A percentile compares a stretch with the other conserved stretches of the same genome.
Evolutionary conservation across 352 stramenopile species (phyloP).

Genomic region (Pythium biforme): DNA sequence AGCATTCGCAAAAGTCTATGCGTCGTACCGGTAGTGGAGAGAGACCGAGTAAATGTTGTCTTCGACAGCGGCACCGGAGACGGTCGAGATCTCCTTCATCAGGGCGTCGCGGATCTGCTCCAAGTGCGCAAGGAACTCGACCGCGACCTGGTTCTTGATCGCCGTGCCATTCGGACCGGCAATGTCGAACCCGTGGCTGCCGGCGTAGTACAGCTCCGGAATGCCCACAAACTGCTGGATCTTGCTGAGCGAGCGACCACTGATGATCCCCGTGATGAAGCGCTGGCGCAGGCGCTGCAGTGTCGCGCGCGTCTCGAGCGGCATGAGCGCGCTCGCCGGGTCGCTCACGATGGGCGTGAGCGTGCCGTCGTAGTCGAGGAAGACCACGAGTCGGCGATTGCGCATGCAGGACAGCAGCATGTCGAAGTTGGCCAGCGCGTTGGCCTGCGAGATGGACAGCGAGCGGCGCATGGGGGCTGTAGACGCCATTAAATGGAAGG

Average conservation of each 20-base stretch:
- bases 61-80: conserved; percentile 76
- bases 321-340: conserved; percentile 67
- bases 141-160: conserved; percentile 85
- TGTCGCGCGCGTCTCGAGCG: conserved; percentile 61
- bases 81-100: conserved; percentile 35
- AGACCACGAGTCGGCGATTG: conserved; percentile 71
- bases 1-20: neutral
- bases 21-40: conserved; percentile 86
- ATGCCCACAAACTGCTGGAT: conserved; percentile 89
- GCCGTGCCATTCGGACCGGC: conserved; percentile 65
- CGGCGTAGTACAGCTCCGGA: conserved; percentile 87
- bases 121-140: conserved; percentile 71
- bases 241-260: conserved; percentile 81
- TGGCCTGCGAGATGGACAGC: conserved; percentile 71
- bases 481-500: no score
- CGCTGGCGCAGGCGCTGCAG: conserved; percentile 74
- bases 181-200: conserved; percentile 91
- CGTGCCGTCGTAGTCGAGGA: conserved; percentile 90
- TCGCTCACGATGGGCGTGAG: conserved; percentile 90
- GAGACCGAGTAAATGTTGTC: conserved; percentile 90
- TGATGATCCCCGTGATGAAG: conserved; percentile 88
- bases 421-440: conserved; percentile 73
- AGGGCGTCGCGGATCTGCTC: conserved; percentile 57
- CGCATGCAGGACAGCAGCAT: conserved; percentile 49
- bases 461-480: conserved; percentile 17